Evolutionary conservation across 2,329 filamentous ascomycete genomes (phyloP), one percentile per base, ranked within the genome.

Genomic region (Cladobotryum protrusum): DNA sequence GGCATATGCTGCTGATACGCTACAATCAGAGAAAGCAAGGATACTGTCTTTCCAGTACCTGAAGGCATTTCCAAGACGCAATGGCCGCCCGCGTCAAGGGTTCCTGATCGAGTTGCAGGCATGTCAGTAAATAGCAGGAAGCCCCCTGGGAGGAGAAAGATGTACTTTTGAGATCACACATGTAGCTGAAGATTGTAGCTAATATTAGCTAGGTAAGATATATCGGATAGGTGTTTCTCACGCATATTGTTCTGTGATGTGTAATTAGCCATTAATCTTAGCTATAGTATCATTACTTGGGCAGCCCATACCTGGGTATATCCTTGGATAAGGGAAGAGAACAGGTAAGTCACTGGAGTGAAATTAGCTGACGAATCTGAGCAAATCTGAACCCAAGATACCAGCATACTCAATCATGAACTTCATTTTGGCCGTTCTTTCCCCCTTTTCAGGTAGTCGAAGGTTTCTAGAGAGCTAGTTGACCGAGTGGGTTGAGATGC

Each of bases 51-150:
- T 54, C 93, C 93, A 19, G 93, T 99, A 40, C 93, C 93, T 52
- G 93, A 99, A 69, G 93, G 93, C 93, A 99, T 99, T 72, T 99
- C 93, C 60, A 99, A 73, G 18, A 99, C 92, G 67, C 91, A 96
- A 71, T 99, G 90, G 54, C 93, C 95, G 47, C 89, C 89, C 17
- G 86, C 87, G 77, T 99, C 93, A 62, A 99, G 85, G 17, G 93
- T 97, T 59, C 75, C 76, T 79, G 41, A 39, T 7, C 5, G 40
- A 11, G 19, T 39, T 34, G 4, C 17, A 18, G 13, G 12, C 43
- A 13, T 11, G 43, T 45, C 17, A 40, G 32, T 29, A 24, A 15
- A 4, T 4, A 14, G 44, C 17, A 19, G 8, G 14, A 29, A 14
- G 14, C 17, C 34, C 12, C 40, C 24, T 33, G 13, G 3, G 6